Evolutionary conservation across 2,329 filamentous ascomycete genomes (phyloP), one percentile per base, ranked within the genome.

Genomic region (Botrytis deweyae): DNA sequence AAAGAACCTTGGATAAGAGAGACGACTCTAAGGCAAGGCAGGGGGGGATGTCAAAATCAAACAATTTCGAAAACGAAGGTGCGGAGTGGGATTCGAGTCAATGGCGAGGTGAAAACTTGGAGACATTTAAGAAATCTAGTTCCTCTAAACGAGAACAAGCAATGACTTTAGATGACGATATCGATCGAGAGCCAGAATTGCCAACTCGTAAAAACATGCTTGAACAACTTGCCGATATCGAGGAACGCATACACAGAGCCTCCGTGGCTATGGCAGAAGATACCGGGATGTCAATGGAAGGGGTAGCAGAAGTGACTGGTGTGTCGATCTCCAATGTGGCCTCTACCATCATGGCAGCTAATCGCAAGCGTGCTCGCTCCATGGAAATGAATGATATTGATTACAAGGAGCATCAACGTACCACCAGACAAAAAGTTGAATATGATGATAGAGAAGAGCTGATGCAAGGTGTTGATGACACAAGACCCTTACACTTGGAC

Each of bases 291-390:
- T 9, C 66, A 42, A 33, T 58, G 29, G 66, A 58, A 69, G 20
- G 18, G 8, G 66, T 69, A n/a, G 38, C 66, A 44, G 49, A 33
- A 69, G 55, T 69, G 66, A 42, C 66, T 22, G 66, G 49, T 33
- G 49, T 69, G 38, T 42, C 66, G 0, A 69, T 69, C 40, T 58
- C 66, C 14, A 69, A 44, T 69, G 40, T 58, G n/a, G 66, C 66
- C 18, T 40, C 20, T 38, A 49, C 58, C 55, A 70, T 63, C 10
- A 72, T 70, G 40, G 58, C 68, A 66, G 36, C 68, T 14, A 70
- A 36, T 38, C 55, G 55, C 16, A 70, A 70, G 40, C 68, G 68
- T 49, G 55, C 68, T 38, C 68, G 55, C 22, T 63, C 68, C 33
- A 22, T 61, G 52, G 66, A 33, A 33, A 42, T 69, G n/a, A 52